Evolutionary conservation across 75 land plant genomes (phyloP).

Genomic region (Selaginella tamariscina): DNA sequence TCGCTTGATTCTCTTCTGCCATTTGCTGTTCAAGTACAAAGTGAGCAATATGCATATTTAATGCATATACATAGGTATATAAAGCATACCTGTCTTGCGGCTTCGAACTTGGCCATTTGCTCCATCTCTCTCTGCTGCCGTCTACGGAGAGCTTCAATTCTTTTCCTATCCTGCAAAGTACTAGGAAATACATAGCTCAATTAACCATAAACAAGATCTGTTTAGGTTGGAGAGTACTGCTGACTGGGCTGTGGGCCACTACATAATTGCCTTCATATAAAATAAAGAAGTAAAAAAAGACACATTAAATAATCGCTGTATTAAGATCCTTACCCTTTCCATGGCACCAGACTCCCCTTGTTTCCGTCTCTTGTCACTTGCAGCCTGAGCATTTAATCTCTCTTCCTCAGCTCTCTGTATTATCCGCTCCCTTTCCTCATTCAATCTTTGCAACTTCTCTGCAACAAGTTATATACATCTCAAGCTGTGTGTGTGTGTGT

Average conservation of each 20-base stretch:
- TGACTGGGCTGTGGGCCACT: not conserved
- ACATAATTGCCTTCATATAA: not conserved
- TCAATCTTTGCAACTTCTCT: constrained; percentile 20
- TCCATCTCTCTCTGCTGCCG: constrained; percentile 23
- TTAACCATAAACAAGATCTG: not conserved
- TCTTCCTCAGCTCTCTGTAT: constrained; percentile 9
- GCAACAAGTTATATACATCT: no score
- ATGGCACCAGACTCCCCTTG: constrained; percentile 7
- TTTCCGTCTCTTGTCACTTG: constrained; percentile 7
- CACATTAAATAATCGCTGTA: no score
- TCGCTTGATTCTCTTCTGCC: constrained; percentile 15
- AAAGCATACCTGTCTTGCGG: constrained; percentile 15
- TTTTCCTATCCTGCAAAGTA: constrained; percentile 16
- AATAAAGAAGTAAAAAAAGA: no score
- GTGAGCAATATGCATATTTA: no score
- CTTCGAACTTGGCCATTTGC: constrained; percentile 26
- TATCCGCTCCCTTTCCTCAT: constrained; percentile 14
- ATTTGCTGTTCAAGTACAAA: constrained; percentile 15
- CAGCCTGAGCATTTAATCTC: not conserved
- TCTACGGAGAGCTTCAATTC: constrained; percentile 18
- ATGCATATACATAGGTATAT: not conserved
- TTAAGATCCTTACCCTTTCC: constrained; percentile 20
- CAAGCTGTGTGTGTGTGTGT: no score
- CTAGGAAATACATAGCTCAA: not conserved
- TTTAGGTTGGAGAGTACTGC: not conserved